These are phyloP conservation scores for Raphanus sativus DNA, from an alignment of 345 rosid species.

Conservation along the genomic window DNA sequence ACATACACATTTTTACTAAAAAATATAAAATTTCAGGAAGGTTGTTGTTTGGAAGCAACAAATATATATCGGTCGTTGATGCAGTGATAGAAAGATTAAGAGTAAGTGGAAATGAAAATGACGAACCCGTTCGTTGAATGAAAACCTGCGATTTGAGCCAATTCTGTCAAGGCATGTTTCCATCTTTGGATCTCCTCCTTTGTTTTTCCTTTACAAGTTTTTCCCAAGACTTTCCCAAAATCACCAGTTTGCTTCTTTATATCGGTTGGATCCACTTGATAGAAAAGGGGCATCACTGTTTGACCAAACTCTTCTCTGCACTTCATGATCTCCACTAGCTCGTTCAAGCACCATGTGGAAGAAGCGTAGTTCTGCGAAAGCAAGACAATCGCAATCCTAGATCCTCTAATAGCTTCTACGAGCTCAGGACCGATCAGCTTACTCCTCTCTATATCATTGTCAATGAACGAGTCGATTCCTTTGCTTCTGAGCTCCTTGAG, in stretches of 20 bases:
- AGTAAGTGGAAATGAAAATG: background rate
- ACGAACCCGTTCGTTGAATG: background rate
- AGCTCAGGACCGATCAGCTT: background rate
- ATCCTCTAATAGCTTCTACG: background rate
- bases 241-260: background rate
- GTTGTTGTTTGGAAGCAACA: too few species aligned
- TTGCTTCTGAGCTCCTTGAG: background rate
- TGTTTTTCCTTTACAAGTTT: background rate
- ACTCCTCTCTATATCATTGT: background rate
- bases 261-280: background rate
- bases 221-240: background rate
- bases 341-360: background rate
- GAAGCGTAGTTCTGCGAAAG: background rate
- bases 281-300: background rate
- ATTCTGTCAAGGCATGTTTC: background rate
- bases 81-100: too few species aligned
- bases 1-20: too few species aligned
- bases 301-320: background rate
- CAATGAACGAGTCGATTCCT: background rate
- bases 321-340: background rate
- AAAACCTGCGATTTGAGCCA: background rate
- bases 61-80: too few species aligned
- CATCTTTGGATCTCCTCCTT: background rate
- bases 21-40: too few species aligned
- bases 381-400: background rate